phyloP scores from a whole-genome alignment of 1,284 basidiomycete genomes.

The Phylloporus gajari region DNA sequence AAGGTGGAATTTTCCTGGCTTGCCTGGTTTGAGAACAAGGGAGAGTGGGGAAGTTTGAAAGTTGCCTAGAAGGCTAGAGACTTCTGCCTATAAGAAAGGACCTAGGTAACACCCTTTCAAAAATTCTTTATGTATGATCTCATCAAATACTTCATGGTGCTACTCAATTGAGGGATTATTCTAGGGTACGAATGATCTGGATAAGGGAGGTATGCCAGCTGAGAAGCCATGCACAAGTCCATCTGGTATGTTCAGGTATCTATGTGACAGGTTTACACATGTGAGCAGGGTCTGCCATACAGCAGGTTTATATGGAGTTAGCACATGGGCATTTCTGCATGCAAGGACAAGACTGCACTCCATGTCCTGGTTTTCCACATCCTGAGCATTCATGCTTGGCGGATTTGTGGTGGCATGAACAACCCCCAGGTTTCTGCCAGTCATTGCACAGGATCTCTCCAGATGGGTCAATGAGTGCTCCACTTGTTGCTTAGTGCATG shows the following conservation, averaged over 20 bases:
- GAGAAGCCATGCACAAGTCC: background rate
- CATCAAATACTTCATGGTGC: too few relatives aligned
- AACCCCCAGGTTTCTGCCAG: background rate
- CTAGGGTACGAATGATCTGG: background rate
- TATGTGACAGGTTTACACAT: background rate
- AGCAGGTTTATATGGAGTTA: conserved; percentile 2
- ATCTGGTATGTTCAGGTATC: background rate
- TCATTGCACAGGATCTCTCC: background rate
- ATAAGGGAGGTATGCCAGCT: background rate
- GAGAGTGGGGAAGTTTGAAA: background rate
- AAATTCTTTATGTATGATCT: background rate
- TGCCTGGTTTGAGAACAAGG: too few relatives aligned
- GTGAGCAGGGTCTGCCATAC: background rate
- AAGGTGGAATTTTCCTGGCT: too few relatives aligned
- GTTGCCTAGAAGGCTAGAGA: too few relatives aligned
- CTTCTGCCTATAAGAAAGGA: too few relatives aligned
- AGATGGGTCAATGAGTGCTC: background rate
- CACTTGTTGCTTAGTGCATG: background rate
- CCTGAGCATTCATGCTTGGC: background rate
- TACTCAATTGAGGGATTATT: background rate
- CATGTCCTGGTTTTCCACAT: background rate
- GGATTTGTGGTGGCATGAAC: background rate
- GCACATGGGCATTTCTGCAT: background rate
- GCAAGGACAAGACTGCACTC: background rate
- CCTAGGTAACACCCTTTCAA: background rate